Base-by-base conservation (phyloP, 176 grass and related monocot genomes). In the Aechmea fasciata region DNA sequence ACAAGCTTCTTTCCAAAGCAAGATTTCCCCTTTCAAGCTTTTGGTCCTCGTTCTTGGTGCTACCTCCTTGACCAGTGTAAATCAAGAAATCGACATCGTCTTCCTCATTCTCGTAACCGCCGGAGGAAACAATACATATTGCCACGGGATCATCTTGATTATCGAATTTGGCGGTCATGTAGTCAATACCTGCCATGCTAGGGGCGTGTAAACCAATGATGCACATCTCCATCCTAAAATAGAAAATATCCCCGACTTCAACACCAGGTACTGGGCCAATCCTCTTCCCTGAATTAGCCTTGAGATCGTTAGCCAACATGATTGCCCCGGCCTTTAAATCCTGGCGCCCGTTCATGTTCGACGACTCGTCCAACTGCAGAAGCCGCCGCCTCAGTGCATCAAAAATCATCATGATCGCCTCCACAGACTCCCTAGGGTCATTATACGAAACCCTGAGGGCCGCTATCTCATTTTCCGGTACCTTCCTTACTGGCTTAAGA, bases 131-230 rank as follows among this genome's bases (percentile, higher is more conserved):
- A 76, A 96, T 84, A 71, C 88, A 92, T 77, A 96, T 90, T 48
- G 93, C 93, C 52, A 92, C 71, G 66, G 93, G 78, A 25, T 92
- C 93, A 66, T 87, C 86, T 53, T 83, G 72, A 69, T 92, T 80
- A 59, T 47, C 81, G 52, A 87, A 89, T 19, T 80, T 90, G 61
- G 78, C 11, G 70, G 57, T 83, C 86, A 92, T 87, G 73, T 87
- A 96, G 76, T 96, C 93, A 53, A 96, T 96, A 48, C 93, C 93
- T 2, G 82, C 93, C 93, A 96, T 96, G 79, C 83, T 92, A 57
- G 76, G 76, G 71, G 93, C 65, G 74, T 96, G 93, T 77, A 96
- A 71, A 1, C 93, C 93, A 23, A 92, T 72, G 70, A 96, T 14
- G 70, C 86, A 87, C 64, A 96, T 66, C 62, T 96, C 93, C 86